Base-by-base conservation (phyloP, 306 rosid species). In the Clitoria ternatea region DNA sequence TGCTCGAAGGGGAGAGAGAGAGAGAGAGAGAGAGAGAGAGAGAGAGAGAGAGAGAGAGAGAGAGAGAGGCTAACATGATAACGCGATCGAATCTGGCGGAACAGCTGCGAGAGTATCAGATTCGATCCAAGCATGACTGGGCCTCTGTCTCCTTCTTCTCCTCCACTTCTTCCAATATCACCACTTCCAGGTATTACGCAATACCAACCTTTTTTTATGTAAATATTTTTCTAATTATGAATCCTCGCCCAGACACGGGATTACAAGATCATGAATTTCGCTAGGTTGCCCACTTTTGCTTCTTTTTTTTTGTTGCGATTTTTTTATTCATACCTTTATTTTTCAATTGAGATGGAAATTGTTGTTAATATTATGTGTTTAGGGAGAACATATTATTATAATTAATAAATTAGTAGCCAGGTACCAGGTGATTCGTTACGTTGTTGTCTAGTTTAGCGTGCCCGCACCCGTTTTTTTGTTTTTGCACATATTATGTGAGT, bases 21-120 rank as follows among this genome's bases (percentile, higher is more conserved):
- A 71, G 32, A 26, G 77, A 66, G 75, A 10, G 23, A 11, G 66
- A 48, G 59, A 11, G 47, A 35, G 53, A 53, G 8, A 65, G 27
- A 45, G 75, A 61, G 49, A 49, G 61, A 35, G 29, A 8, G 42
- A 49, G 18, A 49, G 8, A 67, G 29, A 50, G 75, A 56, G 78
- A 20, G 24, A 8, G 66, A 57, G 66, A 9, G 50, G 43, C 37
- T 18, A 82, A 74, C 69, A 95, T 95, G 99, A 95, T 95, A 80
- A 91, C 99, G 61, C 88, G 99, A 85, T 95, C 99, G 86, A 95
- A 95, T 91, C 96, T 95, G 72, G 99, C 90, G 9, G 99, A 95
- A 72, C 97, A 91, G 89, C 84, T 95, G 66, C 75, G 97, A 44
- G 99, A 95, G 79, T 95, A 95, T 81, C 99, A 95, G 90, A 86